Percentiles rank a stretch among this genome's conserved stretches.
Evolutionary conservation across 805 yeast species (phyloP).

Genomic region (Saccharomycopsis sp.): DNA sequence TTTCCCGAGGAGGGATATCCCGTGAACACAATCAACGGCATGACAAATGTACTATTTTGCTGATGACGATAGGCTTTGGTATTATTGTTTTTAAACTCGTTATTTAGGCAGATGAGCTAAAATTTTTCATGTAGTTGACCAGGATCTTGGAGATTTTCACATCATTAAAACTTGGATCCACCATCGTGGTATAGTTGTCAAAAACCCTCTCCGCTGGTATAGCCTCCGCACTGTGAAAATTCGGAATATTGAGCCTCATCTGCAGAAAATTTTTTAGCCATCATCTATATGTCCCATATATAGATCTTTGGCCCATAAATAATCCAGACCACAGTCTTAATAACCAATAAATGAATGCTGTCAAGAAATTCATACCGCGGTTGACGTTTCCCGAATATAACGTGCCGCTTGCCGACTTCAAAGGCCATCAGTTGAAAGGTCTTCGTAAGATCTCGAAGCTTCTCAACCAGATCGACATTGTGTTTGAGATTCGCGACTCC

Average conservation of each 20-base stretch:
- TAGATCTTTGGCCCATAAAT: no score
- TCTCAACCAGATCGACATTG: constrained; percentile 73
- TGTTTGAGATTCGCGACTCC: constrained; percentile 81
- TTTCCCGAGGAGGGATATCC: constrained; percentile 89
- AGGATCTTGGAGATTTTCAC: not conserved
- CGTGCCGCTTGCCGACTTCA: constrained; percentile 68
- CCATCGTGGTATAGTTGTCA: not conserved
- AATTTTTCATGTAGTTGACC: not conserved
- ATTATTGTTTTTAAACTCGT: no score
- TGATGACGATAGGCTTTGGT: no score
- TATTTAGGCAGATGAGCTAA: not conserved
- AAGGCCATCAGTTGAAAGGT: constrained; percentile 87
- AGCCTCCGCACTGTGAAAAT: not conserved
- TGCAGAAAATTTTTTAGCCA: not conserved
- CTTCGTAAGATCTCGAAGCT: constrained; percentile 56
- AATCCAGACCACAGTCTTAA: no score
- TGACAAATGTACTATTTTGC: constrained; percentile 31
- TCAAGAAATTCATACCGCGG: constrained; percentile 55
- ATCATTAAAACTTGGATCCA: not conserved
- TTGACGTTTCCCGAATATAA: constrained; percentile 65
- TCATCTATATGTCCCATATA: no score
- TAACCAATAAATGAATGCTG: not conserved
- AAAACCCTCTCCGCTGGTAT: not conserved
- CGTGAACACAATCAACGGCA: constrained; percentile 81
- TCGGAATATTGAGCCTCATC: not conserved